phyloP scores from a whole-genome alignment of 2,329 filamentous ascomycete species.

The Paracoccidioides lutzii region DNA sequence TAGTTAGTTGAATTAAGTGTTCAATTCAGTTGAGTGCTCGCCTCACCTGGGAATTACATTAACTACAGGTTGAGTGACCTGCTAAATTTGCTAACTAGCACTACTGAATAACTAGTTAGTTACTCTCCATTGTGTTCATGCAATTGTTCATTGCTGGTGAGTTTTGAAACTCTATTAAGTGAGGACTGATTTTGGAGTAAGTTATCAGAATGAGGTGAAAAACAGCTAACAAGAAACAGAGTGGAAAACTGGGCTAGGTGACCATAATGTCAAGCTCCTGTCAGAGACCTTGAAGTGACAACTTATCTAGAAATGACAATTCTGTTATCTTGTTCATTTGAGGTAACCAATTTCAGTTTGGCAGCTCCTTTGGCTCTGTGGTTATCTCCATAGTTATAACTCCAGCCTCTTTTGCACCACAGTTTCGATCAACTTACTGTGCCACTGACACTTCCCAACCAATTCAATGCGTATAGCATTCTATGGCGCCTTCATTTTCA shows the following conservation, averaged over 20 bases:
- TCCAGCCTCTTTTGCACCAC: constrained; percentile 23
- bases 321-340: background rate
- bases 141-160: constrained; percentile 19
- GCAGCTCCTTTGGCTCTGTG: constrained; percentile 22
- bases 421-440: constrained; percentile 25
- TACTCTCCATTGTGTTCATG: constrained; percentile 21
- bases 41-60: too few species aligned
- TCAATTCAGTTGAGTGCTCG: too few species aligned
- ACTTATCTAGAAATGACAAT: background rate
- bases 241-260: background rate
- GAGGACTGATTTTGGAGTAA: background rate
- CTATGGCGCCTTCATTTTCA: constrained; percentile 21
- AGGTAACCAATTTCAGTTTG: background rate
- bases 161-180: constrained; percentile 3
- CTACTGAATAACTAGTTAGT: constrained; percentile 7
- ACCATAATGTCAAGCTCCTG: background rate
- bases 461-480: constrained; percentile 21
- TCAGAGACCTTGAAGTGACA: constrained; percentile 2
- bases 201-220: background rate
- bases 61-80: too few species aligned
- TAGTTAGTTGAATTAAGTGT: too few species aligned
- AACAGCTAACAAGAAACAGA: background rate
- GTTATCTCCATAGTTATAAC: constrained; percentile 21
- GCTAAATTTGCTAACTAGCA: background rate
- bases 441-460: constrained; percentile 23